phyloP scores from a whole-genome alignment of 768 basidiomycete genomes.

The Podaxis carcinomalis region DNA sequence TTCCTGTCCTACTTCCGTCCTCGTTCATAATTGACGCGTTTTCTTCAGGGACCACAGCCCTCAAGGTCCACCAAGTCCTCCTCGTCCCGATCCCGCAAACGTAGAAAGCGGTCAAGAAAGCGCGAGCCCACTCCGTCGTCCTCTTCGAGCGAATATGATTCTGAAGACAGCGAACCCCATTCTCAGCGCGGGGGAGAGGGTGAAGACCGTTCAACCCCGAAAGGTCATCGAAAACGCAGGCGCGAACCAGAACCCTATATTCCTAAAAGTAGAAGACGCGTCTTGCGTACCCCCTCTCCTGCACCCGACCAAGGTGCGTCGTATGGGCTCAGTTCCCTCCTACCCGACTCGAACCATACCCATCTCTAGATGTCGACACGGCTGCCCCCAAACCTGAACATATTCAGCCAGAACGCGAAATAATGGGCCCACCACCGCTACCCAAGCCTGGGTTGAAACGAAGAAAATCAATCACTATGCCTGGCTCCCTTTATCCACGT shows the following conservation, averaged over 20 bases:
- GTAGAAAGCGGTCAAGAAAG: not conserved
- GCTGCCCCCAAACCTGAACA: not conserved
- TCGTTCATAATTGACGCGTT: not conserved
- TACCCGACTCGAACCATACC: not conserved
- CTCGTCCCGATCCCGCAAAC: slow-evolving; percentile 14
- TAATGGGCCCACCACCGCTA: slow-evolving; percentile 7
- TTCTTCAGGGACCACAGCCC: not conserved
- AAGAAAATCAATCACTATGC: slow-evolving; percentile 61
- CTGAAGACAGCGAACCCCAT: not conserved
- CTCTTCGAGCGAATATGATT: not conserved
- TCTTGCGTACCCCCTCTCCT: not conserved
- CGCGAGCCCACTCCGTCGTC: slow-evolving; percentile 4
- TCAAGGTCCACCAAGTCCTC: slow-evolving; percentile 11
- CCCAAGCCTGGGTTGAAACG: slow-evolving; percentile 24
- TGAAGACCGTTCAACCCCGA: not conserved
- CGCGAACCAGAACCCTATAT: slow-evolving; percentile 1
- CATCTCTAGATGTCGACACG: not conserved
- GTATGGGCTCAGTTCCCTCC: not conserved
- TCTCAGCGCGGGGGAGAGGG: not conserved
- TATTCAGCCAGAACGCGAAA: not conserved
- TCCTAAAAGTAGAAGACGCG: not conserved
- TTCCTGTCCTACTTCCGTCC: slow-evolving; percentile 3
- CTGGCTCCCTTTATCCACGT: slow-evolving; percentile 72
- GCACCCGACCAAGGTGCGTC: not conserved
- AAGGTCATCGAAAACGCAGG: slow-evolving; percentile 3